Percentiles rank a stretch among this genome's conserved stretches.
phyloP scores from a whole-genome alignment of 108 stramenopile species.

The Cyclotella kingstonii region DNA sequence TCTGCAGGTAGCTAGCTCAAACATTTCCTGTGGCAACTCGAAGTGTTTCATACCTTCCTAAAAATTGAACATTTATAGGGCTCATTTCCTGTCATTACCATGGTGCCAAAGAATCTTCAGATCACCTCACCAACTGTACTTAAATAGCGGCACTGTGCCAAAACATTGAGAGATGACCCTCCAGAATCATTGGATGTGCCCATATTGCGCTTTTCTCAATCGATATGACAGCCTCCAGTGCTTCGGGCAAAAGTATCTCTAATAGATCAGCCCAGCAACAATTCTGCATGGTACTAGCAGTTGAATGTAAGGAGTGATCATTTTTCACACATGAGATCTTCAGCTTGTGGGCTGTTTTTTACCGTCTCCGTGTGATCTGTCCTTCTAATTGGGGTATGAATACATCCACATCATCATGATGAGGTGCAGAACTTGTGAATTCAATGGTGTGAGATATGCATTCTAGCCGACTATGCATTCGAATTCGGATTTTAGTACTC shows the following conservation, averaged over 20 bases:
- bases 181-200: too few relatives aligned
- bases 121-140: too few relatives aligned
- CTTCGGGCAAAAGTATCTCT: conserved; percentile 86
- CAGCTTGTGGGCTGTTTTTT: conserved; percentile 6
- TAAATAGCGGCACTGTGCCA: too few relatives aligned
- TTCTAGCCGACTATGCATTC: conserved; percentile 96
- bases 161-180: too few relatives aligned
- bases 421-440: conserved; percentile 97
- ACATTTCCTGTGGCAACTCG: too few relatives aligned
- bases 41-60: too few relatives aligned
- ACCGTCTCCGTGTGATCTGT: conserved; percentile 85
- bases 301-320: conserved; percentile 91
- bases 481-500: conserved; percentile 88
- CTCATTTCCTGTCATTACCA: too few relatives aligned
- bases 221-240: conserved; percentile 66
- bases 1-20: too few relatives aligned
- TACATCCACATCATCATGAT: conserved; percentile 98
- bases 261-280: conserved; percentile 93
- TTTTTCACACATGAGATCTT: conserved; percentile 30
- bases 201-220: conserved; percentile 57
- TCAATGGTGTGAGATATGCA: conserved; percentile 91
- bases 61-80: too few relatives aligned
- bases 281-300: conserved; percentile 90
- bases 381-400: conserved; percentile 94
- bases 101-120: too few relatives aligned